Conservation (phyloP, 2,329 filamentous ascomycete genomes). For the Pestalotiopsis sp. region DNA sequence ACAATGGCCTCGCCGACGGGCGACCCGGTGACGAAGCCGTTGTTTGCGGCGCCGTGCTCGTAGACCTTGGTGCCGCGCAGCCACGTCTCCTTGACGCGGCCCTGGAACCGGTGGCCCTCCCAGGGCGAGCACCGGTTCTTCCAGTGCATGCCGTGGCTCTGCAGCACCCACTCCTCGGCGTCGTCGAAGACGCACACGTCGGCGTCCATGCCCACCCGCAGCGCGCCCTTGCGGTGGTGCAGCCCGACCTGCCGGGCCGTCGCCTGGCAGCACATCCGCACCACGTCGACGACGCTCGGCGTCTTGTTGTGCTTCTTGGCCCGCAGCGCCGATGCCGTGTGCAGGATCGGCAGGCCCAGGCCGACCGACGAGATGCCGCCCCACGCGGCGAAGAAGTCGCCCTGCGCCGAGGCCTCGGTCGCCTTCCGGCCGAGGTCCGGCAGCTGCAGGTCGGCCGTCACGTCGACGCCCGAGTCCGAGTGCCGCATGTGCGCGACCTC, state of each 20-base stretch:
- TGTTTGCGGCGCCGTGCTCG: constrained; percentile 57
- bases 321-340: constrained; percentile 73
- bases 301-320: constrained; percentile 46
- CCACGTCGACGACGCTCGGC: constrained; percentile 73
- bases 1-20: constrained; percentile 60
- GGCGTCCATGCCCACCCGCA: constrained; percentile 81
- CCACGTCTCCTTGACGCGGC: constrained; percentile 85
- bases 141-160: constrained; percentile 84
- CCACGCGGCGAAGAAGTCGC: constrained; percentile 96
- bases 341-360: constrained; percentile 86
- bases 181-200: constrained; percentile 95
- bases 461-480: constrained; percentile 56
- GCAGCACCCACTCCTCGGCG: constrained; percentile 73
- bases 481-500: constrained; percentile 43
- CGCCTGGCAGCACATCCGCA: constrained; percentile 81
- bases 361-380: constrained; percentile 95
- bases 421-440: constrained; percentile 37
- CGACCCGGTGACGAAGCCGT: constrained; percentile 50
- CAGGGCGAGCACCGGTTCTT: constrained; percentile 92
- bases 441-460: constrained; percentile 37
- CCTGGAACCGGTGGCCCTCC: constrained; percentile 77
- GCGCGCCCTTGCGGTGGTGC: constrained; percentile 76
- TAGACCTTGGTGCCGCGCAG: constrained; percentile 78
- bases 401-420: constrained; percentile 48
- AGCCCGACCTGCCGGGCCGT: constrained; percentile 89